Percentiles rank a stretch among this genome's conserved stretches.
These are phyloP conservation scores for Fusarium temperatum DNA, from an alignment of 2,329 filamentous ascomycete species.

Conservation along the genomic window DNA sequence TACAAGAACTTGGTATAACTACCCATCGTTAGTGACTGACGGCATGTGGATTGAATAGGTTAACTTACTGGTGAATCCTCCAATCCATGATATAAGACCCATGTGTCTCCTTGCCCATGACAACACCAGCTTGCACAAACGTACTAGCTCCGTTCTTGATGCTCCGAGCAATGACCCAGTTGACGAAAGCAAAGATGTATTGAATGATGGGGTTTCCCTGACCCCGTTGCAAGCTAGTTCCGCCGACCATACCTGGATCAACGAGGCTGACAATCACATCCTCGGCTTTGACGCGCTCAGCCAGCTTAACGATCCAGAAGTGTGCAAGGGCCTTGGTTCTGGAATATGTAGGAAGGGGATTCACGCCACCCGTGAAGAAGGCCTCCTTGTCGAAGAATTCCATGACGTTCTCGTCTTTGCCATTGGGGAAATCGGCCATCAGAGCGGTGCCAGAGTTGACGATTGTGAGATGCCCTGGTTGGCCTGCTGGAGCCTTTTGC, in stretches of 20 bases:
- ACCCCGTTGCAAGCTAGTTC: slow-evolving; percentile 51
- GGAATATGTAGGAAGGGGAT: slow-evolving; percentile 34
- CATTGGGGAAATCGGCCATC: slow-evolving; percentile 37
- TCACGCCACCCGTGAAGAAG: slow-evolving; percentile 26
- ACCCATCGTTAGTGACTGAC: background rate
- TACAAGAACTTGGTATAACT: slow-evolving; percentile 46
- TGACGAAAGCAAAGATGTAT: background rate
- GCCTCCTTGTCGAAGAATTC: slow-evolving; percentile 44
- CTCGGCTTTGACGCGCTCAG: slow-evolving; percentile 49
- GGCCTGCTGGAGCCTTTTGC: slow-evolving; percentile 28
- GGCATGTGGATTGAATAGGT: background rate
- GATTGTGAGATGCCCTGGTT: slow-evolving; percentile 43
- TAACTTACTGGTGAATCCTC: slow-evolving; percentile 38
- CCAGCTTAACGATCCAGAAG: slow-evolving; percentile 49
- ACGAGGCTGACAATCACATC: slow-evolving; percentile 57
- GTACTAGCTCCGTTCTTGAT: slow-evolving; percentile 31
- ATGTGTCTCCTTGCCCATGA: slow-evolving; percentile 35
- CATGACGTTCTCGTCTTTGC: slow-evolving; percentile 36
- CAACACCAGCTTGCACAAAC: slow-evolving; percentile 34
- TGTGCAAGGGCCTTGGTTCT: slow-evolving; percentile 46
- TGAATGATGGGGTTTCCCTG: slow-evolving; percentile 38
- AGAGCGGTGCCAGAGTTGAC: slow-evolving; percentile 44
- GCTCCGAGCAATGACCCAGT: slow-evolving; percentile 20
- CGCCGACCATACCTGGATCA: slow-evolving; percentile 55
- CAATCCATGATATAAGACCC: slow-evolving; percentile 39